Conservation (phyloP, 1,284 basidiomycete species). For the Ganoderma leucocontextum region DNA sequence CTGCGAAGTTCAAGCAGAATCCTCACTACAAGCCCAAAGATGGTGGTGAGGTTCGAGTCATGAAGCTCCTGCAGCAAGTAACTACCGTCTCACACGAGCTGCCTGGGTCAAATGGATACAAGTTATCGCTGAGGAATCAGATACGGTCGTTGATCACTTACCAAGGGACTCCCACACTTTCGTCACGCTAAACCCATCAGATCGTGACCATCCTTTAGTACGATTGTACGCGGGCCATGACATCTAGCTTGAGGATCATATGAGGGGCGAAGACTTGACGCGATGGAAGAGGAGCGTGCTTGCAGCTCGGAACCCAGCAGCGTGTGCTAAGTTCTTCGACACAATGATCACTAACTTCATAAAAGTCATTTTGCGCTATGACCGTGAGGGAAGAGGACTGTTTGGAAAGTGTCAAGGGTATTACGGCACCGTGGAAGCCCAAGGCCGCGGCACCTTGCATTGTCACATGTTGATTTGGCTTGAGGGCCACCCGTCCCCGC, state of each 20-base stretch:
- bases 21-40: background rate
- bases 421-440: background rate
- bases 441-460: background rate
- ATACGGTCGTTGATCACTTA: background rate
- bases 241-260: background rate
- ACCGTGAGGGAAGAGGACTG: background rate
- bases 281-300: background rate
- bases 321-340: background rate
- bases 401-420: background rate
- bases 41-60: background rate
- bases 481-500: background rate
- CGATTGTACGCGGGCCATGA: background rate
- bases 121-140: background rate
- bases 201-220: background rate
- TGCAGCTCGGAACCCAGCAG: background rate
- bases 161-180: background rate
- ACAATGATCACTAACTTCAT: background rate
- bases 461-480: background rate
- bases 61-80: background rate
- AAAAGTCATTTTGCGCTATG: background rate
- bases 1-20: background rate
- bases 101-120: background rate
- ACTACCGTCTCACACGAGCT: background rate
- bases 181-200: background rate
- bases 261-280: background rate